Evolutionary conservation across 2,329 filamentous ascomycete genomes (phyloP), one percentile per base, ranked within the genome.

Genomic region (Cytospora schulzeri): DNA sequence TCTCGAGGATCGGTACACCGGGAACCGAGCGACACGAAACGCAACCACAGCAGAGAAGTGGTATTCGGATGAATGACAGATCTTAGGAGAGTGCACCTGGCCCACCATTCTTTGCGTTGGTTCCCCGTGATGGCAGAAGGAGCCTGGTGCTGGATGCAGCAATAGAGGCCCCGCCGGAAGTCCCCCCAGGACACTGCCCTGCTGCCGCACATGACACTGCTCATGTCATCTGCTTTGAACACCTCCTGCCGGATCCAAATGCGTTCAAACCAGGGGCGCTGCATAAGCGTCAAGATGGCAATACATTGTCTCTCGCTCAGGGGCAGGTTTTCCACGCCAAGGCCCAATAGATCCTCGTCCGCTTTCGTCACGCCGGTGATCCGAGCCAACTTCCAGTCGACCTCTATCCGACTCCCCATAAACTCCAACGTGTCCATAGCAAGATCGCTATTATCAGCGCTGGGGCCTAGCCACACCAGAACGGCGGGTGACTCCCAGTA

Each of bases 161-260:
- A 48, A 24, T 24, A 48, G n/a, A 48, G 8, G 8, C n/a, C 45
- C 45, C n/a, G 45, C 45, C 11, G 45, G 12, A 48, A 48, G n/a
- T 1, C 9, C n/a, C 7, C 9, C 45, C 45, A 48, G n/a, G 5
- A 1, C n/a, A 48, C n/a, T 24, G 11, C n/a, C 45, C 24, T 48
- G 3, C 8, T 48, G 17, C 55, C 55, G 55, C 55, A 57, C 8
- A 57, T 14, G 7, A 41, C 29, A 15, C 6, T 15, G 31, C 29
- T 31, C 28, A 24, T 9, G 1, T 31, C 24, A 11, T 9, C 7
- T 3, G 65, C 68, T 17, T 69, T 62, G 17, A 61, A 68, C 24
- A 68, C 61, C 60, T 71, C 69, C 60, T 71, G 69, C 51, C 69
- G 64, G 19, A 71, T 68, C 68, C 69, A 71, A 3, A 59, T 64